Conservation (phyloP, 257 asterid species). For the Nicotiana undulata region DNA sequence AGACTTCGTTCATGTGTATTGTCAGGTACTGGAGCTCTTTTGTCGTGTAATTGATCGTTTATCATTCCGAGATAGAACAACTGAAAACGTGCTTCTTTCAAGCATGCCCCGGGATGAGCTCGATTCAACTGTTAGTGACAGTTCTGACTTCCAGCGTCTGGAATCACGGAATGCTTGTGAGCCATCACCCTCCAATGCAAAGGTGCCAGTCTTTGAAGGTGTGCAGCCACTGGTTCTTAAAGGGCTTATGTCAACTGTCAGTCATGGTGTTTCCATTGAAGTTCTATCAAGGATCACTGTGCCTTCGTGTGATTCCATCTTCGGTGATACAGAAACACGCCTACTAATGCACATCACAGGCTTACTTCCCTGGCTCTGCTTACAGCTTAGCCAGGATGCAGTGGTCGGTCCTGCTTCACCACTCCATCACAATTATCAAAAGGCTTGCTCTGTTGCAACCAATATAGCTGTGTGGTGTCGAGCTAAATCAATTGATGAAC, state of each 20-base stretch:
- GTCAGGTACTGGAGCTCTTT: slow-evolving; percentile 98
- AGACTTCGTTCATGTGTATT: slow-evolving; percentile 87
- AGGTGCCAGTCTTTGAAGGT: slow-evolving; percentile 85
- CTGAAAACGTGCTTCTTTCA: slow-evolving; percentile 96
- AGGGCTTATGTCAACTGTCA: slow-evolving; percentile 86
- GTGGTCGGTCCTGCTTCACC: slow-evolving; percentile 51
- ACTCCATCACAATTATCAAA: slow-evolving; percentile 56
- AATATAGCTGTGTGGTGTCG: slow-evolving; percentile 86
- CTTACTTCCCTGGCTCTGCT: slow-evolving; percentile 99
- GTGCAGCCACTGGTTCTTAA: slow-evolving; percentile 96
- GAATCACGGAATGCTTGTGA: slow-evolving; percentile 51
- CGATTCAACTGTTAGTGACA: slow-evolving; percentile 46
- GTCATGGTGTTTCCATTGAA: slow-evolving; percentile 79
- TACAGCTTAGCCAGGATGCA: slow-evolving; percentile 78
- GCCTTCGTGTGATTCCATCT: slow-evolving; percentile 91
- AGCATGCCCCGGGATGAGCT: slow-evolving; percentile 95
- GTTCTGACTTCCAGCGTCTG: slow-evolving; percentile 59
- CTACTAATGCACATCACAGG: slow-evolving; percentile 95
- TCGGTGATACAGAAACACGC: slow-evolving; percentile 87
- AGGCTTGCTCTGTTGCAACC: slow-evolving; percentile 80
- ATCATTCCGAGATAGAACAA: slow-evolving; percentile 91
- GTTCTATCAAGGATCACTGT: slow-evolving; percentile 93
- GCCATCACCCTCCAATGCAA: slow-evolving; percentile 43
- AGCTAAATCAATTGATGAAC: slow-evolving; percentile 74
- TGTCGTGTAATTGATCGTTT: slow-evolving; percentile 83